Percentiles rank a stretch among this genome's conserved stretches.
Conservation (phyloP, 306 rosid species). For the Medicago ruthenica region DNA sequence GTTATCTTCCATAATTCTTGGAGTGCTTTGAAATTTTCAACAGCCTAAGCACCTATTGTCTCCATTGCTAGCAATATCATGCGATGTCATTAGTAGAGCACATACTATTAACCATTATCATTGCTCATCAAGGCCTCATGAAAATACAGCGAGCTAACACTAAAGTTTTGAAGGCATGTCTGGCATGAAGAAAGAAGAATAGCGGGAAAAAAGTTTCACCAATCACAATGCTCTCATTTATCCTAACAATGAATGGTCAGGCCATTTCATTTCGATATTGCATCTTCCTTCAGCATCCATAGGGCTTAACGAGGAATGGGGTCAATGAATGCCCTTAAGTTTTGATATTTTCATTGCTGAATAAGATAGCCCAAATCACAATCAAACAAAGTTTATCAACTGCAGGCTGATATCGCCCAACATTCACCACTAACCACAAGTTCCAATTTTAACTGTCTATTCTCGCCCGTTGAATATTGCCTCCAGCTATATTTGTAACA, state of each 20-base stretch:
- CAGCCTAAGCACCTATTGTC: conserved; percentile 3
- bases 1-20: not conserved
- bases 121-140: not conserved
- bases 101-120: not conserved
- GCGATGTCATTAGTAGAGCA: not conserved
- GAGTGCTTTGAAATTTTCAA: conserved; percentile 1
- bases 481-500: no score
- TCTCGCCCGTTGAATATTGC: not conserved
- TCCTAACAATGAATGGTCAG: not conserved
- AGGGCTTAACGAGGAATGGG: not conserved
- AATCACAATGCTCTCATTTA: not conserved
- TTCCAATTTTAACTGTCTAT: not conserved
- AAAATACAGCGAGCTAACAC: not conserved
- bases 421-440: not conserved
- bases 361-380: conserved; percentile 6
- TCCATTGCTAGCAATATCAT: conserved; percentile 11
- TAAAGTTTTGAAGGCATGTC: not conserved
- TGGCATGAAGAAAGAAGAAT: not conserved
- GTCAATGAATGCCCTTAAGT: not conserved
- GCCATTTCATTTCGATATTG: not conserved
- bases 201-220: not conserved
- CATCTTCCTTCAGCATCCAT: not conserved
- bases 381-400: not conserved
- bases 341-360: conserved; percentile 30
- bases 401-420: not conserved